A percentile compares a stretch with the other conserved stretches of the same genome.
Conservation (phyloP, 2,329 filamentous ascomycete genomes). For the Aspergillus novoparasiticus region DNA sequence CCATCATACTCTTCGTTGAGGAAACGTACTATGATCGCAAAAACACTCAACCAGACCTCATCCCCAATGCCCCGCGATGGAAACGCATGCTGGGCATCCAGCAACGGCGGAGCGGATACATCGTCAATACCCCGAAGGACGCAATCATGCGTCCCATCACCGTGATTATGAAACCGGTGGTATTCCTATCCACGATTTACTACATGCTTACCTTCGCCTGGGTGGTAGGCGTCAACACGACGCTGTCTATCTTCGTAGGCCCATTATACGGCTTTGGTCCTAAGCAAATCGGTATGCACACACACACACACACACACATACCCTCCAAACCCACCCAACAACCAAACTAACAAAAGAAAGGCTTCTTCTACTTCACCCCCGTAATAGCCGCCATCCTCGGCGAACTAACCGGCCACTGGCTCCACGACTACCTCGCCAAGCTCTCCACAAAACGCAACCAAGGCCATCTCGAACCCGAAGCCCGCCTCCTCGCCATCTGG, state of each 20-base stretch:
- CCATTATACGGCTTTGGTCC: conserved; percentile 55
- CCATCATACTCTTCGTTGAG: conserved; percentile 37
- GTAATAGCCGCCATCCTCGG: conserved; percentile 58
- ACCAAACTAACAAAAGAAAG: conserved; percentile 15
- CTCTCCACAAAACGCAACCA: conserved; percentile 50
- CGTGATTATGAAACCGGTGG: conserved; percentile 42
- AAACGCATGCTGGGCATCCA: conserved; percentile 40
- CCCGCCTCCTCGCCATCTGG: conserved; percentile 53
- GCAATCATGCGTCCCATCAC: conserved; percentile 40
- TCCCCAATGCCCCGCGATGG: conserved; percentile 33
- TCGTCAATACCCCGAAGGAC: conserved; percentile 33
- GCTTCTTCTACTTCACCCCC: conserved; percentile 61
- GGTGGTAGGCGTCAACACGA: conserved; percentile 58
- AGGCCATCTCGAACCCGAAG: conserved; percentile 61
- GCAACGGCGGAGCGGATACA: conserved; percentile 34
- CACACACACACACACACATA: not conserved
- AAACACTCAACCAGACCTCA: conserved; percentile 15
- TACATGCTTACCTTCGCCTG: conserved; percentile 46
- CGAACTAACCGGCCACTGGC: conserved; percentile 57
- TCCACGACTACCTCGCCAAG: conserved; percentile 55
- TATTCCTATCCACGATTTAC: conserved; percentile 39
- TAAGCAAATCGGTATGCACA: conserved; percentile 51
- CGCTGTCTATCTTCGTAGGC: conserved; percentile 55
- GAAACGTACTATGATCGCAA: conserved; percentile 44
- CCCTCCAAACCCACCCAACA: not conserved